These are phyloP conservation scores for Clarireedia paspali DNA, from an alignment of 2,329 filamentous ascomycete genomes.

Conservation along the genomic window DNA sequence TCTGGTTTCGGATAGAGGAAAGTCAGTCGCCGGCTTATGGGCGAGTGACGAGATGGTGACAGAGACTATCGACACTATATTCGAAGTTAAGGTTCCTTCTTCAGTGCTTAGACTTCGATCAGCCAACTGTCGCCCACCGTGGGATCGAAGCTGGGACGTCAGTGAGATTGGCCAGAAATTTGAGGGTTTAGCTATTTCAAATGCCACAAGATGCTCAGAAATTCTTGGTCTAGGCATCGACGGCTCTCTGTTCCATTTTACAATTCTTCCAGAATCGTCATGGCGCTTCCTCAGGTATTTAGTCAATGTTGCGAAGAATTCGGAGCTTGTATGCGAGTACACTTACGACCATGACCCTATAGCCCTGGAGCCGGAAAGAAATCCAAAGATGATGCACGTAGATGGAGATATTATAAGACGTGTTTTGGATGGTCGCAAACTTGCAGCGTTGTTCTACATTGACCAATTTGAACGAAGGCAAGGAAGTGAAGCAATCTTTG, in stretches of 20 bases:
- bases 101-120: conserved; percentile 50
- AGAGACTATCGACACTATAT: conserved; percentile 34
- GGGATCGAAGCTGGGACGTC: conserved; percentile 21
- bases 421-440: conserved; percentile 39
- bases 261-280: conserved; percentile 51
- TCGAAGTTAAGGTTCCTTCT: conserved; percentile 47
- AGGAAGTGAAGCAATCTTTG: conserved; percentile 9
- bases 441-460: conserved; percentile 36
- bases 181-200: neutral
- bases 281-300: conserved; percentile 67
- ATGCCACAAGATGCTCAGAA: conserved; percentile 28
- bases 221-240: conserved; percentile 60
- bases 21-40: conserved; percentile 27
- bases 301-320: conserved; percentile 55
- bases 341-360: conserved; percentile 26
- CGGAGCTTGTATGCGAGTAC: conserved; percentile 43
- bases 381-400: conserved; percentile 49
- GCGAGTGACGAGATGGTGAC: conserved; percentile 22
- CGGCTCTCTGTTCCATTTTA: conserved; percentile 63
- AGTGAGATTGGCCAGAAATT: neutral
- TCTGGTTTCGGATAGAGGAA: conserved; percentile 28
- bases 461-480: conserved; percentile 9
- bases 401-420: conserved; percentile 58
- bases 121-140: conserved; percentile 38
- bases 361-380: conserved; percentile 32